Evolutionary conservation across 805 yeast genomes (phyloP).

Genomic region (Saturnispora saitoi): DNA sequence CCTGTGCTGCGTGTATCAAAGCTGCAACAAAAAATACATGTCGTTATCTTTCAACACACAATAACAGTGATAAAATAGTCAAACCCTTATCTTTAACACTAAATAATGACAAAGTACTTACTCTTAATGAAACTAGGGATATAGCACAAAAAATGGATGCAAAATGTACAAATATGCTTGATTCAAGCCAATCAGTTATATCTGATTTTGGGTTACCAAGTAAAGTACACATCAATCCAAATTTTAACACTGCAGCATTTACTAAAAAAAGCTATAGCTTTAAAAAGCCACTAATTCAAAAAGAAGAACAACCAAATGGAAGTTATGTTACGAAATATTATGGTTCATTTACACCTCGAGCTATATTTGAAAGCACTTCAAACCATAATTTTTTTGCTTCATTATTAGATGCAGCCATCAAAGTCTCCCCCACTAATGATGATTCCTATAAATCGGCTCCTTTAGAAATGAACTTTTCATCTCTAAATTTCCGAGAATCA

Average conservation of each 20-base stretch:
- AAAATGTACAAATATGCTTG: not conserved
- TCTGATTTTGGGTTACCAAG: too few relatives aligned
- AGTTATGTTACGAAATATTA: not conserved
- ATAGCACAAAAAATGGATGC: not conserved
- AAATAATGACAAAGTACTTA: too few relatives aligned
- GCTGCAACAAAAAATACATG: not conserved
- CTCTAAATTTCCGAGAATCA: not conserved
- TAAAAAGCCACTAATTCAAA: constrained; percentile 1
- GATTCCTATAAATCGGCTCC: not conserved
- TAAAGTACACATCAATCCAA: not conserved
- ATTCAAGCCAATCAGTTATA: too few relatives aligned
- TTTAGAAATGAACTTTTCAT: not conserved
- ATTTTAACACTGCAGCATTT: not conserved
- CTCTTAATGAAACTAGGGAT: not conserved
- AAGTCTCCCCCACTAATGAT: not conserved
- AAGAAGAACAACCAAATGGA: not conserved
- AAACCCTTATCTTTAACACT: too few relatives aligned
- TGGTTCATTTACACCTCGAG: not conserved
- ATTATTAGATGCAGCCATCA: not conserved
- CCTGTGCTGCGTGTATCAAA: not conserved
- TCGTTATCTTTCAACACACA: not conserved
- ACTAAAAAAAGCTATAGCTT: not conserved
- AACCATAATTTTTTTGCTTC: not conserved
- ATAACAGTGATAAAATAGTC: not conserved
- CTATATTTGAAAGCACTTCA: constrained; percentile 2